Evolutionary conservation across 2,329 filamentous ascomycete species (phyloP), one percentile per base, ranked within the genome.

Genomic region (Akanthomyces lecanii): DNA sequence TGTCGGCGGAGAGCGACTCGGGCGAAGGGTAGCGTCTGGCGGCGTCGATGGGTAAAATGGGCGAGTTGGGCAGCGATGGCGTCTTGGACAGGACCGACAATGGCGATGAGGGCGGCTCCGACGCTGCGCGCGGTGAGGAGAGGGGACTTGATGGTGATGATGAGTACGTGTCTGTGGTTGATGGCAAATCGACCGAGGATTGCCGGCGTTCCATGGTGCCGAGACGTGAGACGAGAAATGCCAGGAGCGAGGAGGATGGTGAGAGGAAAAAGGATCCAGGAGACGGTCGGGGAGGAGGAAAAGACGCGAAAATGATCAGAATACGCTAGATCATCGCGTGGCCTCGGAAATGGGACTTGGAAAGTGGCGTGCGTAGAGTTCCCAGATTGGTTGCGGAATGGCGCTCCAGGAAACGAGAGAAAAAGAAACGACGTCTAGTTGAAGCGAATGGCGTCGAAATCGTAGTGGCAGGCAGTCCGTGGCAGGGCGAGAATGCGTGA

Each of bases 11-110:
- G 14, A 79, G 78, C 23, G 78, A 81, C 48, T 70, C 69, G 3
- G 83, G 83, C 25, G 60, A 57, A 18, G 83, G 84, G 1, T 82
- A 83, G 69, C 85, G 83, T 45, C 82, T 78, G 53, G 73, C 74
- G 10, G 74, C 71, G 63, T 80, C 78, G 45, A 67, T 59, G 60
- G 73, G 68, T 23, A 73, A 67, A 45, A 75, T 71, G 50, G 80
- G 78, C n/a, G 80, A 79, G 33, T 77, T 75, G 23, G 81, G 81
- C 44, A 79, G 70, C 12, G 81, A 82, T 1, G 83, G 83, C 25
- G 84, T 83, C 54, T 78, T 77, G 25, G 81, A 82, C 55, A 85
- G 76, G 36, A 78, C 72, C 2, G 83, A 85, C 48, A 86, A 78
- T 40, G 83, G 82, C 40, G 83, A 85, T 2, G 81, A 84, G 30